Evolutionary conservation across 1,284 basidiomycete species (phyloP).

Genomic region (Ganoderma sinense): DNA sequence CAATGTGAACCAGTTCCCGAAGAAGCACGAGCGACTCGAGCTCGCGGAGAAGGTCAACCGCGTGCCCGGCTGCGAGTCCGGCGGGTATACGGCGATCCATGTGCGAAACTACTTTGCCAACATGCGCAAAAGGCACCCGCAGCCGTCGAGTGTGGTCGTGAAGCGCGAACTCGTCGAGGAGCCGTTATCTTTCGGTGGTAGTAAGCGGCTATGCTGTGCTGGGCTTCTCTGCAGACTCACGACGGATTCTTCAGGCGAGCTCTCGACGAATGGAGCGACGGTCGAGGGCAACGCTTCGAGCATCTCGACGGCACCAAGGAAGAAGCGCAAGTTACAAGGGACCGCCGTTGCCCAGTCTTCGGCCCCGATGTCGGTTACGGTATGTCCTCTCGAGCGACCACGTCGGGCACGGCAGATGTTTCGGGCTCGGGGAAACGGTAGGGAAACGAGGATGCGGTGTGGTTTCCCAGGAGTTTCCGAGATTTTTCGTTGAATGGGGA

Average conservation of each 20-base stretch:
- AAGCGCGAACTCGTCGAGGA: constrained; percentile 3
- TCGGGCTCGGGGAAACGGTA: no score
- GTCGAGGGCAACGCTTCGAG: neutral
- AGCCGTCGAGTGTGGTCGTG: neutral
- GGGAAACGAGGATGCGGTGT: no score
- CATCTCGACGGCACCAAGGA: neutral
- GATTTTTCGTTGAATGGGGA: no score
- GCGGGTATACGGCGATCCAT: neutral
- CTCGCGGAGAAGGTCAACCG: neutral
- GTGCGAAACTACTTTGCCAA: neutral
- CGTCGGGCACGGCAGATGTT: no score
- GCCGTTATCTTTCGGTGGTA: neutral
- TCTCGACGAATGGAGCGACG: neutral
- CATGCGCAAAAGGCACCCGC: neutral
- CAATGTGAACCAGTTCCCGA: neutral
- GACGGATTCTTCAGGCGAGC: neutral
- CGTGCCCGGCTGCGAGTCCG: neutral
- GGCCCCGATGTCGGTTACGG: neutral
- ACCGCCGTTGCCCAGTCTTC: no score
- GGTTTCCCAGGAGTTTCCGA: no score
- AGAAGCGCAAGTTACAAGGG: neutral
- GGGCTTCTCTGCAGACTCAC: neutral
- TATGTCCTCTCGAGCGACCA: neutral
- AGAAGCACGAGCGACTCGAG: neutral
- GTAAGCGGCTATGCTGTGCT: neutral